These are phyloP conservation scores for Sporothrix variecibatus DNA, from an alignment of 2,329 filamentous ascomycete species.

Conservation along the genomic window DNA sequence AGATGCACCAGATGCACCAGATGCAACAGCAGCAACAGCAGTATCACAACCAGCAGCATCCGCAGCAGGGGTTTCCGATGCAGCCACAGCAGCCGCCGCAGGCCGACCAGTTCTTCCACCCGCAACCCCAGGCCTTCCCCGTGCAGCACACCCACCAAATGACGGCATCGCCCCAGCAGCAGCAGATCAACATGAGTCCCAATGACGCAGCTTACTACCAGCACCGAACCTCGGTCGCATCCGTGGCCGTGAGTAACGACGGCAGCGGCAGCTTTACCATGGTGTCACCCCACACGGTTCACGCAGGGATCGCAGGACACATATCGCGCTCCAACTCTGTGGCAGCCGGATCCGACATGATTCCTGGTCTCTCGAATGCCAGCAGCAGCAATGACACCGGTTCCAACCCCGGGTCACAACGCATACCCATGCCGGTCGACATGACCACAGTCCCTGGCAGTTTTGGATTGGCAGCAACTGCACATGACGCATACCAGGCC, in stretches of 20 bases:
- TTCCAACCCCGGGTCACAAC: background rate
- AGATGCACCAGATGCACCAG: background rate
- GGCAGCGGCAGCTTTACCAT: background rate
- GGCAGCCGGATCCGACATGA: background rate
- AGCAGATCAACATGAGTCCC: background rate
- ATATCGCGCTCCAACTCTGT: background rate
- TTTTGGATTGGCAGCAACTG: background rate
- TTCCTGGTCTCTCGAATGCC: background rate
- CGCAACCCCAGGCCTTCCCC: background rate
- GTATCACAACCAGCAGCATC: background rate
- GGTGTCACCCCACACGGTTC: background rate
- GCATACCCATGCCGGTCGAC: background rate
- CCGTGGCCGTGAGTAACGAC: background rate
- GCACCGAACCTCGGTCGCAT: background rate
- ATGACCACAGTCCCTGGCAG: background rate
- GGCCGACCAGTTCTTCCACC: background rate
- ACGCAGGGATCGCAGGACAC: background rate
- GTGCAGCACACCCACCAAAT: background rate
- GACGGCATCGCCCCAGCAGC: background rate
- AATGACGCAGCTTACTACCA: background rate
- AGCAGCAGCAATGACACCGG: conserved; percentile 2
- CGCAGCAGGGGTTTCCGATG: background rate
- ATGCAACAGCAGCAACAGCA: background rate
- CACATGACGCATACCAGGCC: background rate
- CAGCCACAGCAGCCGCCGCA: background rate